A percentile compares a stretch with the other conserved stretches of the same genome.
Evolutionary conservation across 352 stramenopile species (phyloP).

Genomic region (Pythium periplocum): DNA sequence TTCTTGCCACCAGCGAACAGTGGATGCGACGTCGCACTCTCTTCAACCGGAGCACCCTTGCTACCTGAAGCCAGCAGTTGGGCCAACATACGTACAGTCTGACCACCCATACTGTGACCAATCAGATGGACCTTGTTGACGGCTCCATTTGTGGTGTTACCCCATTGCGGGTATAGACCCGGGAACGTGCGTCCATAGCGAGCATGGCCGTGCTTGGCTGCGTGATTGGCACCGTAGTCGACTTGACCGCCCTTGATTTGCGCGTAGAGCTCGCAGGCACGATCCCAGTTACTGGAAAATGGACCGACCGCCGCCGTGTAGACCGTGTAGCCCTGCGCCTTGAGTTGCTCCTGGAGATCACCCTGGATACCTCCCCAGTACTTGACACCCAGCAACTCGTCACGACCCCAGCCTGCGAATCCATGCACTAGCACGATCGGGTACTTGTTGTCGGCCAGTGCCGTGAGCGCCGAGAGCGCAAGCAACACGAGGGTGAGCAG

Average conservation of each 20-base stretch:
- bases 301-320: slow-evolving; percentile 20
- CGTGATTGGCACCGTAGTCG: slow-evolving; percentile 27
- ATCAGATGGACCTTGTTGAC: slow-evolving; percentile 67
- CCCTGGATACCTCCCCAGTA: slow-evolving; percentile 24
- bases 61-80: slow-evolving; percentile 49
- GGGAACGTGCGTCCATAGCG: slow-evolving; percentile 41
- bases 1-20: slow-evolving; percentile 46
- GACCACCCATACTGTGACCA: slow-evolving; percentile 76
- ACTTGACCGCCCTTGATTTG: slow-evolving; percentile 29
- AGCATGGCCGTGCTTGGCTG: slow-evolving; percentile 12
- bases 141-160: slow-evolving; percentile 32
- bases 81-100: slow-evolving; percentile 71
- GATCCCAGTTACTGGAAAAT: slow-evolving; percentile 34
- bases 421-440: slow-evolving; percentile 27
- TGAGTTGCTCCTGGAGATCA: slow-evolving; percentile 21
- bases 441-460: slow-evolving; percentile 15
- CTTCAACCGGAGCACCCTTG: slow-evolving; percentile 26
- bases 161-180: slow-evolving; percentile 56
- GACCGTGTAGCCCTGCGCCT: slow-evolving; percentile 25
- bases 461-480: slow-evolving; percentile 4
- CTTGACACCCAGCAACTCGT: slow-evolving; percentile 14
- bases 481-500: slow-evolving; percentile 10
- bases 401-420: slow-evolving; percentile 17
- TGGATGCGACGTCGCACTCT: slow-evolving; percentile 24
- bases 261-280: slow-evolving; percentile 34